Evolutionary conservation across 2,329 filamentous ascomycete genomes (phyloP), one percentile per base, ranked within the genome.

Genomic region (Cytospora chrysosperma): DNA sequence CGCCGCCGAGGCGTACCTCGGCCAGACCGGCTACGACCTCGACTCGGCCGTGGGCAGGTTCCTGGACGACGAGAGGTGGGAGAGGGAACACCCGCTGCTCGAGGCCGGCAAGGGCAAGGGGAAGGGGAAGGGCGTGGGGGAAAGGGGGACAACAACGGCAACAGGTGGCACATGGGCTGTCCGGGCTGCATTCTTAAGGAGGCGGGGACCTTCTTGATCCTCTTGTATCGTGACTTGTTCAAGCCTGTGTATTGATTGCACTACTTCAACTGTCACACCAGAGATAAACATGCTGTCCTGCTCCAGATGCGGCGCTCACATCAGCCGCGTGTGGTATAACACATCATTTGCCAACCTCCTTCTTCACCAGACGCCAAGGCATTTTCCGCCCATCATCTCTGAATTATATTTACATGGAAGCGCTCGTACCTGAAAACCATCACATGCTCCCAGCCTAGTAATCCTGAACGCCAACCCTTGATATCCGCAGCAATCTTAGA

Each of bases 41-140:
- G 84, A 86, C 4, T 74, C 76, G 30, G 90, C 91, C 0, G 82
- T 90, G 8, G 80, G 83, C 43, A 80, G 83, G 3, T 93, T 85
- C 73, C 80, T 84, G 67, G 88, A 85, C 4, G 91, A 95, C 67
- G 90, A 93, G 73, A 80, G 79, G 59, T 94, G 91, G 91, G 91
- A 92, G 76, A 83, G 80, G 68, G 82, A 84, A 15, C 84, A 94
- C 70, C 88, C 89, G 0, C 72, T 87, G 0, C 72, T 87, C 54
- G 75, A 82, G 69, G 69, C 69, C 64, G 70, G 69, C 4, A 77
- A 72, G 64, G 70, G 56, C 10, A 64, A 64, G 64, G 63, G 68
- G 70, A 63, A 60, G 49, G 60, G 51, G 9, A 52, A 59, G 47
- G 55, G 57, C 3, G n/a, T n/a, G n/a, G 59, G 12, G 19, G 27